Evolutionary conservation across 331 rosid species (phyloP), one percentile per base, ranked within the genome.

Genomic region (Acacia concinna): DNA sequence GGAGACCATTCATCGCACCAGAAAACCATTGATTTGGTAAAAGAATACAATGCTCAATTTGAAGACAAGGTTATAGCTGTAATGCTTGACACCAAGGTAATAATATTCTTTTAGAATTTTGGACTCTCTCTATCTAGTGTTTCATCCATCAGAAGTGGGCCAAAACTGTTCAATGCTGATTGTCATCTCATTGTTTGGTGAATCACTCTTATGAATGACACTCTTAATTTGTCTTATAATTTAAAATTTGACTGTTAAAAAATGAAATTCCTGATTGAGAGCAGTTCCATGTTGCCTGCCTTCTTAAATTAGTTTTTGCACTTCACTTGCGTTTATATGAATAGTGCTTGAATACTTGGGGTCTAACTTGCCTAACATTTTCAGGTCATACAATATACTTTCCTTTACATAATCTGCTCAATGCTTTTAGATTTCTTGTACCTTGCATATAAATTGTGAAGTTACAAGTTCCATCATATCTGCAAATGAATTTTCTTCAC

Each of bases 41-140:
- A 87, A 86, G 87, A 94, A 56, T 95, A 91, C 90, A 95, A 95
- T 57, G 85, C 96, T 77, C 93, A 85, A 70, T 92, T 91, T 76
- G 85, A 83, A 30, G 91, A 95, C 74, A 92, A 86, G 82, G 97
- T 85, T 57, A 83, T 95, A 13, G 92, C 97, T 83, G 90, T 95
- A 86, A 92, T 95, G 98, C 92, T 95, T 72, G 98, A 95, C 85
- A 95, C 98, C 66, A 95, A 95, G 97, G 97, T 91, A 34, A 81
- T 1, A 3, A 81, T 4, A 5, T 75, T 40, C 44, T 52, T 37
- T 56, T 37, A 54, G 17, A 51, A 56, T 37, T 35, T 35, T 56
- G 15, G 3, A 54, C 51, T 21, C 46, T 71, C 17, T 73, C 64
- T 30, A n/a, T 72, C 37, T 12, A 23, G 51, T 27, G 62, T 41